Percentiles rank a stretch among this genome's conserved stretches.
Evolutionary conservation across 2,329 filamentous ascomycete genomes (phyloP).

Genomic region (Ophiocordyceps camponoti-floridani): DNA sequence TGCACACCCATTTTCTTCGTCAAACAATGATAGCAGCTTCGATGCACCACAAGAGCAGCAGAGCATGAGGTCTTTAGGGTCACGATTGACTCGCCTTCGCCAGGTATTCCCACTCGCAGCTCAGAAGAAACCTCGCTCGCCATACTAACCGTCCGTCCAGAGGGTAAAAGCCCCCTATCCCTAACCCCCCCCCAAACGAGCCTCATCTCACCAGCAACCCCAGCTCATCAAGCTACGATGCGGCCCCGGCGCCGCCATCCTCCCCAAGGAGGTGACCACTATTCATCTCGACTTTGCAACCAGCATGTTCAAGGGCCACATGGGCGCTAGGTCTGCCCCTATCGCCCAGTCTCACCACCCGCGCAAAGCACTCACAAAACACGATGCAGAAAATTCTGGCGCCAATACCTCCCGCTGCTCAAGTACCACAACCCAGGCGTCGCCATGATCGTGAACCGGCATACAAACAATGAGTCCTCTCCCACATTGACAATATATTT

Average conservation of each 20-base stretch:
- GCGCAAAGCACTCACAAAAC: conserved; percentile 4
- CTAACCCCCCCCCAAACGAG: conserved; percentile 2
- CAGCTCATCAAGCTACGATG: conserved; percentile 56
- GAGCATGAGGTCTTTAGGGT: conserved; percentile 30
- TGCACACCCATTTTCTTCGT: no score
- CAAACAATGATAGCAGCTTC: no score
- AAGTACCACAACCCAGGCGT: conserved; percentile 89
- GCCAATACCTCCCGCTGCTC: conserved; percentile 59
- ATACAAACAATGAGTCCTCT: conserved; percentile 31
- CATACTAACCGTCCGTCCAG: conserved; percentile 13
- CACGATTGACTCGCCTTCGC: conserved; percentile 58
- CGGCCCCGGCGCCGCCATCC: neutral
- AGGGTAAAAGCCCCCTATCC: conserved; percentile 17
- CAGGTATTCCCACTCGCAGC: conserved; percentile 33
- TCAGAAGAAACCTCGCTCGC: neutral
- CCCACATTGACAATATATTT: conserved; percentile 51
- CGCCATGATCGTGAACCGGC: conserved; percentile 66
- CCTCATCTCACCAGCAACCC: conserved; percentile 10
- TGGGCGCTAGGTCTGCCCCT: neutral
- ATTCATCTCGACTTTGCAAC: neutral
- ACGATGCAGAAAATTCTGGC: conserved; percentile 66
- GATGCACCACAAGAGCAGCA: no score
- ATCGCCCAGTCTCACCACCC: neutral
- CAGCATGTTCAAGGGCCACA: neutral
- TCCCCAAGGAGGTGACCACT: neutral